Percentiles rank a stretch among this genome's conserved stretches.
Conservation (phyloP, 2,329 filamentous ascomycete genomes). For the Hypomyces perniciosus region DNA sequence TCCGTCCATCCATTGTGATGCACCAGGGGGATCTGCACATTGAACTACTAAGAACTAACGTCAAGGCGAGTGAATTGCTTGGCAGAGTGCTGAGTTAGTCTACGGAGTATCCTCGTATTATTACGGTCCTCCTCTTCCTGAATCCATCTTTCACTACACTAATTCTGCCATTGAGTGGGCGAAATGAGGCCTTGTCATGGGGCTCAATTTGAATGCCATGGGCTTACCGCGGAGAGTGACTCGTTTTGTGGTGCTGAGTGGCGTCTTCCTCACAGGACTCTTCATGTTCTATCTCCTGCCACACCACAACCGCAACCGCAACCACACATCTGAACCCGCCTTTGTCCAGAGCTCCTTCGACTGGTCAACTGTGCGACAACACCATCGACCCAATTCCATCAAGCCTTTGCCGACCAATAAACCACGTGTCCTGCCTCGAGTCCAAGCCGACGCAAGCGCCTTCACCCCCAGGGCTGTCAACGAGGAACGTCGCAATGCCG, state of each 20-base stretch:
- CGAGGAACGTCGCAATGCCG: constrained; percentile 31
- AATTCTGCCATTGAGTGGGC: neutral
- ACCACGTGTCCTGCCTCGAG: constrained; percentile 21
- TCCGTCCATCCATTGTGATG: too few species aligned
- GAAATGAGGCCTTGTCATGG: constrained; percentile 9
- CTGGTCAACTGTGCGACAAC: constrained; percentile 24
- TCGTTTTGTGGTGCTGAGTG: constrained; percentile 19
- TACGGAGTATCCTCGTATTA: neutral
- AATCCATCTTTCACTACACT: neutral
- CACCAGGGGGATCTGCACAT: too few species aligned
- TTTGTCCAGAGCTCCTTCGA: constrained; percentile 25
- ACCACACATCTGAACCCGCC: neutral
- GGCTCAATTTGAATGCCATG: constrained; percentile 15
- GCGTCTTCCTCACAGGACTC: constrained; percentile 16
- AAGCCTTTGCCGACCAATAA: constrained; percentile 25
- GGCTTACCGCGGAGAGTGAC: constrained; percentile 19
- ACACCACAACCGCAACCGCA: constrained; percentile 1
- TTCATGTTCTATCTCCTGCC: constrained; percentile 20
- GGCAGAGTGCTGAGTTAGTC: neutral
- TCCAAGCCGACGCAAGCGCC: constrained; percentile 24
- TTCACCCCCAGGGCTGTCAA: constrained; percentile 16
- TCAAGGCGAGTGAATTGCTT: neutral
- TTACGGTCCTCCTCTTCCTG: neutral
- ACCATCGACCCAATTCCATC: constrained; percentile 26
- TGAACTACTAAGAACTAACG: too few species aligned